These are phyloP conservation scores for Fraxinus anomala DNA, from an alignment of 257 asterid species.

Conservation along the genomic window DNA sequence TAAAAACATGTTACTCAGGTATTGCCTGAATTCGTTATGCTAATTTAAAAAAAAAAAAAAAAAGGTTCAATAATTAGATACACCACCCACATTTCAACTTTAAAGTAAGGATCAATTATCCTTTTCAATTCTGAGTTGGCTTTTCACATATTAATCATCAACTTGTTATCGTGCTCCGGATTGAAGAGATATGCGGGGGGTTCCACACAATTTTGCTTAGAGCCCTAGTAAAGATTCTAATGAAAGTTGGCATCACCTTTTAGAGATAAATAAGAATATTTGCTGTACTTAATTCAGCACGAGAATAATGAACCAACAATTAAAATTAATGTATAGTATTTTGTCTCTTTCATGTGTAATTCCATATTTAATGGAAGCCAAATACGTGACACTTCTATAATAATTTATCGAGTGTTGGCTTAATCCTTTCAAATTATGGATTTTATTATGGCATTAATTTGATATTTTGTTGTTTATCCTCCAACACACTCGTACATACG, in stretches of 20 bases:
- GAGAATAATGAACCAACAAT: neutral
- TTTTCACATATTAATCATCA: neutral
- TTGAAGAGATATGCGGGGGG: slow-evolving; percentile 4
- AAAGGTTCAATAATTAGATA: slow-evolving; percentile 7
- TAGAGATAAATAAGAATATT: neutral
- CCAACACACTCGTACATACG: neutral
- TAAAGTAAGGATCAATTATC: neutral
- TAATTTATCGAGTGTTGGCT: slow-evolving; percentile 33
- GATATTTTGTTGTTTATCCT: too few relatives aligned
- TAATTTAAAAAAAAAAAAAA: neutral
- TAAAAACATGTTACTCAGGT: neutral
- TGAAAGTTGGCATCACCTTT: neutral
- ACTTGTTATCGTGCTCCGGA: neutral
- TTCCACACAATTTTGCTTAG: neutral
- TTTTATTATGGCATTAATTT: too few relatives aligned
- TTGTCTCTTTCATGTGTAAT: too few relatives aligned
- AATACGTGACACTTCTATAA: too few relatives aligned
- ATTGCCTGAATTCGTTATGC: slow-evolving; percentile 3
- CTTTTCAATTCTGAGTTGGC: slow-evolving; percentile 2
- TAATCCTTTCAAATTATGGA: neutral
- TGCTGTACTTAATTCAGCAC: neutral
- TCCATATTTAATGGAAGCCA: too few relatives aligned
- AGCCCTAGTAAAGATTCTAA: slow-evolving; percentile 8
- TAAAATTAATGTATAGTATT: too few relatives aligned
- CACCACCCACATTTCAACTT: slow-evolving; percentile 2